Conservation (phyloP, 1,284 basidiomycete species). For the Trametes hirsuta region DNA sequence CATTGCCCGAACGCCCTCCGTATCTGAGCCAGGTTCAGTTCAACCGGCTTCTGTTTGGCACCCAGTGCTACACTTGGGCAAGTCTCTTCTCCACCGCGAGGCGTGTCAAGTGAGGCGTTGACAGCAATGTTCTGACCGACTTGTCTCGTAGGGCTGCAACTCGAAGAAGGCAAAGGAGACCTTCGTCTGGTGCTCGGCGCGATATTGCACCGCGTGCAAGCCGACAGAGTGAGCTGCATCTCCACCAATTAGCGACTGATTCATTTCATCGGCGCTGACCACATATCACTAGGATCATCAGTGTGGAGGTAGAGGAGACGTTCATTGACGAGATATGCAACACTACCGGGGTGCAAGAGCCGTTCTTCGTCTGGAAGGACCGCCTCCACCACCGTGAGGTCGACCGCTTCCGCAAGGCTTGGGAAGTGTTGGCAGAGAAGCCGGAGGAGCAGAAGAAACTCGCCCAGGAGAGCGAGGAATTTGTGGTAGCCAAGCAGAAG, state of each 20-base stretch:
- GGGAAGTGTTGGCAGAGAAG: neutral
- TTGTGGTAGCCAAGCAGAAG: neutral
- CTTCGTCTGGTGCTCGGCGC: no score
- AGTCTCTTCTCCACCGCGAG: neutral
- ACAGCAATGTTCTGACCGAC: no score
- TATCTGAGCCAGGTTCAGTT: conserved; percentile 19
- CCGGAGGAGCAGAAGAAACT: neutral
- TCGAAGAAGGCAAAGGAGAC: no score
- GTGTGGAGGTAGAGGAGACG: neutral
- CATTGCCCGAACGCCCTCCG: conserved; percentile 19
- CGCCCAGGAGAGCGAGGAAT: neutral
- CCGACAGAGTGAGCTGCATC: neutral
- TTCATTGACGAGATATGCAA: neutral
- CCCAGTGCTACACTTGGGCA: conserved; percentile 16
- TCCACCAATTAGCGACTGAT: no score
- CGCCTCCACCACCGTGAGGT: neutral
- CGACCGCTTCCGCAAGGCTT: neutral
- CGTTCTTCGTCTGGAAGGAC: neutral
- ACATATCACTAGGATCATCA: neutral
- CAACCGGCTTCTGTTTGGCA: conserved; percentile 15
- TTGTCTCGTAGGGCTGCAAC: no score
- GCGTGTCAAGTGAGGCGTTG: no score
- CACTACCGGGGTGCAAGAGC: neutral
- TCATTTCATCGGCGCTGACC: neutral
- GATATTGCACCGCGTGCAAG: no score